These are phyloP conservation scores for Arabidopsis lyrata DNA, from an alignment of 441 rosid genomes.

Conservation along the genomic window DNA sequence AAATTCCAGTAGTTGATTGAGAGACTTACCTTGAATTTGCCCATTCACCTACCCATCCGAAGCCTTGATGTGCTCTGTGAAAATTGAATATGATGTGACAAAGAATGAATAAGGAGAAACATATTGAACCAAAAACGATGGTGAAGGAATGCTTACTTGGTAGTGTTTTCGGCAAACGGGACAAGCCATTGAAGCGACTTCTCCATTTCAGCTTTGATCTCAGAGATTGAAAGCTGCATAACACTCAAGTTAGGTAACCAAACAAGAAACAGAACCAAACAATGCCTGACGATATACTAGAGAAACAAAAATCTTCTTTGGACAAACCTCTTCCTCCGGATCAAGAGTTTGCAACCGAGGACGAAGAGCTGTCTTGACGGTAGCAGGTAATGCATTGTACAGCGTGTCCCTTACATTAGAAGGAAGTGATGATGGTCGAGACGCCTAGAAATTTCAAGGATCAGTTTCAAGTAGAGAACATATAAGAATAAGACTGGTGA, in stretches of 20 bases:
- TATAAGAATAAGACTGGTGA: slow-evolving; percentile 1
- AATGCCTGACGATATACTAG: neutral
- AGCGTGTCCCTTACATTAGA: slow-evolving; percentile 79
- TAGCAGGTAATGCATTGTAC: slow-evolving; percentile 76
- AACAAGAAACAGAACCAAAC: slow-evolving; percentile 16
- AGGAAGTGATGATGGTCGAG: slow-evolving; percentile 83
- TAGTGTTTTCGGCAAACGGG: slow-evolving; percentile 79
- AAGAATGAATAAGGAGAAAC: slow-evolving; percentile 21
- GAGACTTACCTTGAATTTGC: slow-evolving; percentile 81
- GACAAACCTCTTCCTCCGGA: slow-evolving; percentile 71
- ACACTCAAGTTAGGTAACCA: slow-evolving; percentile 23
- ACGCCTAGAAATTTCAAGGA: slow-evolving; percentile 55
- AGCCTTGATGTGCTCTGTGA: slow-evolving; percentile 90
- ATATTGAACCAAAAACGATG: slow-evolving; percentile 12
- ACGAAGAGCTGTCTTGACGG: slow-evolving; percentile 75
- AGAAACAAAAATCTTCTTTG: slow-evolving; percentile 7
- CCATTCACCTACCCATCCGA: slow-evolving; percentile 99
- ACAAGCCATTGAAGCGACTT: slow-evolving; percentile 87
- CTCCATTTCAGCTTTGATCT: slow-evolving; percentile 86
- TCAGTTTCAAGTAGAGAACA: slow-evolving; percentile 24
- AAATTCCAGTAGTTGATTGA: neutral
- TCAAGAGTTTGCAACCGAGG: slow-evolving; percentile 57
- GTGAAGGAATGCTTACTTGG: slow-evolving; percentile 58
- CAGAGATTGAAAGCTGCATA: slow-evolving; percentile 66
- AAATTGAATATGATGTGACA: neutral